Percentiles rank a stretch among this genome's conserved stretches.
These are phyloP conservation scores for Nakazawaea laoshanensis DNA, from an alignment of 805 yeast genomes.

Conservation along the genomic window DNA sequence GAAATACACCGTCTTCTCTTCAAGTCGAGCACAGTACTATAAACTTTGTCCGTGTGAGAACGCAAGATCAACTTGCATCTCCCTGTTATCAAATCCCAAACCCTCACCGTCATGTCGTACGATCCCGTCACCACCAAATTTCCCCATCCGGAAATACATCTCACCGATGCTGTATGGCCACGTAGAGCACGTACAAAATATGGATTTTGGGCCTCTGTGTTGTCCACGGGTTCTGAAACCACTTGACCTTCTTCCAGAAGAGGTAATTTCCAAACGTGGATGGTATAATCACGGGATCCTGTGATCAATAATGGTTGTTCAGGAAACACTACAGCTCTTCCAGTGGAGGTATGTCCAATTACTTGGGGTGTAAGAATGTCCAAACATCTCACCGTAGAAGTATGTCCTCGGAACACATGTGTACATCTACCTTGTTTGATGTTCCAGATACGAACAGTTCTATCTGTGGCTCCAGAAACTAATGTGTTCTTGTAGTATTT, in stretches of 20 bases:
- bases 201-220: slow-evolving; percentile 41
- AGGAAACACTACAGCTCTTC: slow-evolving; percentile 49
- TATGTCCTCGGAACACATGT: slow-evolving; percentile 85
- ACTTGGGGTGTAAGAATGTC: slow-evolving; percentile 68
- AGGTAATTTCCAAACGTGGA: slow-evolving; percentile 77
- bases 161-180: slow-evolving; percentile 75
- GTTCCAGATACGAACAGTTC: slow-evolving; percentile 93
- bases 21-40: slow-evolving; percentile 78
- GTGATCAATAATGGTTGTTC: slow-evolving; percentile 66
- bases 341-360: slow-evolving; percentile 54
- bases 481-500: slow-evolving; percentile 77
- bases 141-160: slow-evolving; percentile 83
- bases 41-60: slow-evolving; percentile 85
- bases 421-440: slow-evolving; percentile 79
- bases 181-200: slow-evolving; percentile 59
- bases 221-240: slow-evolving; percentile 27
- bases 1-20: slow-evolving; percentile 75
- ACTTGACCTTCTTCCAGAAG: slow-evolving; percentile 26
- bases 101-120: slow-evolving; percentile 82
- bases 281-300: slow-evolving; percentile 75
- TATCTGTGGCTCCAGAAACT: slow-evolving; percentile 91
- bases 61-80: slow-evolving; percentile 62
- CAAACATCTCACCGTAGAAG: slow-evolving; percentile 87
- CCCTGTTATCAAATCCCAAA: slow-evolving; percentile 81
- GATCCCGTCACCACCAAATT: slow-evolving; percentile 82